Percentiles rank a stretch among this genome's conserved stretches.
phyloP scores from a whole-genome alignment of 192 early-diverging fungal genomes.

The Entomortierella beljakovae region DNA sequence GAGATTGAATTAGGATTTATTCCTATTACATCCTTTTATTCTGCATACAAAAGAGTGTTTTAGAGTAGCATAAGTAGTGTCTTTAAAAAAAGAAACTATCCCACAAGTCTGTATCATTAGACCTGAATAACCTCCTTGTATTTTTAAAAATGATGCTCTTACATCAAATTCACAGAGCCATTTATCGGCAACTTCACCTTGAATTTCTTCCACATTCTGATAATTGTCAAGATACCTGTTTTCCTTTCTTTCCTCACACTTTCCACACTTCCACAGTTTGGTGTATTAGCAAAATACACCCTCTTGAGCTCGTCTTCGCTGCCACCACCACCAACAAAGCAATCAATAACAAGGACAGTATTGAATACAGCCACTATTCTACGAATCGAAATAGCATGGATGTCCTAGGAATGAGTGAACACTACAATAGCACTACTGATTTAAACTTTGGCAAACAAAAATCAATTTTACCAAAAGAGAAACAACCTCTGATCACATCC shows the following conservation, averaged over 20 bases:
- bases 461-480: neutral
- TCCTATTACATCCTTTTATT: neutral
- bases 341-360: neutral
- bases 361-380: neutral
- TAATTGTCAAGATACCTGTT: neutral
- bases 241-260: slow-evolving; percentile 2
- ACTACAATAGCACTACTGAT: neutral
- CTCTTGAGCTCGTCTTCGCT: too few relatives aligned
- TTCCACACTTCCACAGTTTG: slow-evolving; percentile 2
- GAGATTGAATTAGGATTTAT: neutral
- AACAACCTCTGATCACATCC: slow-evolving; percentile 5
- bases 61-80: neutral
- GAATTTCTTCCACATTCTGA: neutral
- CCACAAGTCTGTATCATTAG: neutral
- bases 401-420: slow-evolving; percentile 19
- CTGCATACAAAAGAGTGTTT: neutral
- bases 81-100: neutral
- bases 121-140: neutral
- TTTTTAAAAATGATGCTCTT: slow-evolving; percentile 23
- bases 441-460: neutral
- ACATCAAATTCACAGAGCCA: slow-evolving; percentile 3
- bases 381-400: slow-evolving; percentile 1
- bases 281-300: too few relatives aligned
- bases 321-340: neutral
- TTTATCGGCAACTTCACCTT: slow-evolving; percentile 32